These are phyloP conservation scores for Diaporthe caulivora DNA, from an alignment of 2,329 filamentous ascomycete species.

Conservation along the genomic window DNA sequence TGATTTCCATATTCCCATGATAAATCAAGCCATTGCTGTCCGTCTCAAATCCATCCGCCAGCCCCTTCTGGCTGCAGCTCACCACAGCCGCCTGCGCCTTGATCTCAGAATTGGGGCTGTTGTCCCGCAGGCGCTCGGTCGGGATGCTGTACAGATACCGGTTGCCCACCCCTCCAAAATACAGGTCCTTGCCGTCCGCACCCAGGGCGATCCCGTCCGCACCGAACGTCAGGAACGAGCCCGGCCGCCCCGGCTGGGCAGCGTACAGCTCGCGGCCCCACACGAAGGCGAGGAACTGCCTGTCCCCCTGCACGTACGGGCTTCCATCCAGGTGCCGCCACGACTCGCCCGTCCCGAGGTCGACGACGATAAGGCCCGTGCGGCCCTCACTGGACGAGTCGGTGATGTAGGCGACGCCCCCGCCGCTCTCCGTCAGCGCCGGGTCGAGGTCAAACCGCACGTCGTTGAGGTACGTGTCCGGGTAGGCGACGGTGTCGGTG, in stretches of 20 bases:
- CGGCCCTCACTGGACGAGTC: conserved; percentile 61
- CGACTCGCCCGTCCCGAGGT: conserved; percentile 60
- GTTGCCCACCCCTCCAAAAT: conserved; percentile 57
- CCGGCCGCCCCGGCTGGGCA: conserved; percentile 44
- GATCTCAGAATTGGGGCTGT: conserved; percentile 53
- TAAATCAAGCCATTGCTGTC: conserved; percentile 64
- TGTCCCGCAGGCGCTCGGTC: conserved; percentile 56
- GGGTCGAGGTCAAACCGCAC: conserved; percentile 64
- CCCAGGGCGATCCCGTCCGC: conserved; percentile 64
- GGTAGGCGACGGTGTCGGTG: conserved; percentile 55
- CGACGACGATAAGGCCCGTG: conserved; percentile 62
- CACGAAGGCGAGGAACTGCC: conserved; percentile 60
- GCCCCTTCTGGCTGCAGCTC: conserved; percentile 59
- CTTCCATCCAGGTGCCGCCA: conserved; percentile 63
- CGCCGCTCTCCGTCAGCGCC: conserved; percentile 53
- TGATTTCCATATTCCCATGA: conserved; percentile 62
- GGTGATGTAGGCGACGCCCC: conserved; percentile 66
- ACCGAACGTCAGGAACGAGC: conserved; percentile 57
- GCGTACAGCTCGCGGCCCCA: conserved; percentile 62
- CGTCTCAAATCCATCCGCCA: conserved; percentile 65
- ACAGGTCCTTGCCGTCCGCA: conserved; percentile 60
- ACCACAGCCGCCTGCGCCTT: conserved; percentile 56
- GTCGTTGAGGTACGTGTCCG: conserved; percentile 65
- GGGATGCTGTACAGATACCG: conserved; percentile 55
- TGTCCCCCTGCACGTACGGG: conserved; percentile 53